These are phyloP conservation scores for Neurospora tetrasperma DNA, from an alignment of 495 filamentous ascomycete species.

Conservation along the genomic window DNA sequence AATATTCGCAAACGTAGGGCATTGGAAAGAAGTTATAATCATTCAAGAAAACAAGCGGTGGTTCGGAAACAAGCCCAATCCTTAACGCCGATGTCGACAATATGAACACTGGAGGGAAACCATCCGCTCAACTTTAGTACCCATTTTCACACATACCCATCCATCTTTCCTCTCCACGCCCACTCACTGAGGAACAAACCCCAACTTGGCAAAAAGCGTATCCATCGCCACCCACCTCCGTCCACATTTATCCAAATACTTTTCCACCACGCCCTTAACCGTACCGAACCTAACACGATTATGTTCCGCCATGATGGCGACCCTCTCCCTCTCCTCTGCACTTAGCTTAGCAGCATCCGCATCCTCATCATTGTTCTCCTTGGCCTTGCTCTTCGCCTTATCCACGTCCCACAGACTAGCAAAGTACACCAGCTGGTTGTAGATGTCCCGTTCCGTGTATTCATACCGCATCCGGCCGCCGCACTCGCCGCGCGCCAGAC, in stretches of 20 bases:
- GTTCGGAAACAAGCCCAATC: neutral
- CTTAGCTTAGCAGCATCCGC: conserved; percentile 27
- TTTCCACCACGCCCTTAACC: conserved; percentile 66
- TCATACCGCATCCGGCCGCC: conserved; percentile 83
- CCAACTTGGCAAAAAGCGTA: conserved; percentile 59
- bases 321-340: conserved; percentile 37
- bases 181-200: conserved; percentile 27
- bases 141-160: neutral
- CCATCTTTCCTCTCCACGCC: neutral
- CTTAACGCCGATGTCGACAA: neutral
- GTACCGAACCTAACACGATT: conserved; percentile 71
- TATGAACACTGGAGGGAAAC: neutral
- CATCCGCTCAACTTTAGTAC: neutral
- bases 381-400: conserved; percentile 50
- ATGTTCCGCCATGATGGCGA: conserved; percentile 62
- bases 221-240: conserved; percentile 96
- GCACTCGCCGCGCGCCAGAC: conserved; percentile 64
- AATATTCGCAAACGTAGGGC: neutral
- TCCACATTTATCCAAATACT: conserved; percentile 86
- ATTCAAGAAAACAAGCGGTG: neutral
- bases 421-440: conserved; percentile 91
- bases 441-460: conserved; percentile 76
- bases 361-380: conserved; percentile 15
- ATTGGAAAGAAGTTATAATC: neutral
- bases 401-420: conserved; percentile 81